Evolutionary conservation across 768 basidiomycete species (phyloP), one percentile per base, ranked within the genome.

Genomic region (Austroboletus eburneus): DNA sequence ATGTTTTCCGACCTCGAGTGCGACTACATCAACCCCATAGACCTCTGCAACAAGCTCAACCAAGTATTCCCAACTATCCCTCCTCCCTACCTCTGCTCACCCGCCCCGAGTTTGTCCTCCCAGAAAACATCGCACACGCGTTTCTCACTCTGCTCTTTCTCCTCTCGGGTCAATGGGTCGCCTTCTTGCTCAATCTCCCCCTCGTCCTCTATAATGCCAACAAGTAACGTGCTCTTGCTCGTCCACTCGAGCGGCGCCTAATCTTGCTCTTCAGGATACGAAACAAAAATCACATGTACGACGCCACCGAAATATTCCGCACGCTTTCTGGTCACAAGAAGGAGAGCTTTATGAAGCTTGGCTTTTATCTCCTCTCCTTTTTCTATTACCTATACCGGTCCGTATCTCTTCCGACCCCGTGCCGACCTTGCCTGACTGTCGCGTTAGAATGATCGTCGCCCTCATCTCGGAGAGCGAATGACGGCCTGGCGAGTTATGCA

Each of bases 21-120:
- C 76, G 93, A 96, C 78, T 98, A 97, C 73, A 95, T 98, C 77
- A 99, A 99, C 71, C 96, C 96, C 43, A 99, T 99, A 81, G 96
- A 99, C 70, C 84, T 98, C 32, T 98, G 96, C 73, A 98, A 98
- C 73, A 97, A 96, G 76, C 84, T 98, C 60, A 98, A 98, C 66
- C 90, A 93, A 71, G 95, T 95, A 54, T 38, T 76, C 69, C 5
- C 10, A 34, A 22, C 14, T 33, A 21, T 38, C 12, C 24, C 36
- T 20, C 46, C 5, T 40, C 18, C 20, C 21, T 42, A 1, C 2
- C 20, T 23, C 13, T 39, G 14, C 24, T 10, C 24, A 34, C 47
- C 49, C 52, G 43, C 27, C 24, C 14, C 18, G 29, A 99, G 95
- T 98, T 99, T 64, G 91, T 98, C 42, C 75, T 98, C 20, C 96